A percentile compares a stretch with the other conserved stretches of the same genome.
Conservation (phyloP, 495 filamentous ascomycete species). For the Pyrenopolyporus hunteri region DNA sequence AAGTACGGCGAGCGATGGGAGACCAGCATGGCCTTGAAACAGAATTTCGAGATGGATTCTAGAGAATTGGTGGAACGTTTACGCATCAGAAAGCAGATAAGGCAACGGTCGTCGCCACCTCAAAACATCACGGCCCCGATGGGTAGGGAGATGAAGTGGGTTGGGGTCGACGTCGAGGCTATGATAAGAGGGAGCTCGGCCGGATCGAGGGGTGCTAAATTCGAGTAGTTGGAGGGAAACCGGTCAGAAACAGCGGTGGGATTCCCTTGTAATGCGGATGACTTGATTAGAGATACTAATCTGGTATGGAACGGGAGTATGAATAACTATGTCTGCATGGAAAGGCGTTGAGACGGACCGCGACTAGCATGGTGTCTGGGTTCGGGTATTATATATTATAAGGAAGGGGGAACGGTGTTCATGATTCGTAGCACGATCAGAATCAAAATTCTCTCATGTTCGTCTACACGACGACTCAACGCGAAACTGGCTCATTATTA, state of each 20-base stretch:
- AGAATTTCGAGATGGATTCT: conserved; percentile 52
- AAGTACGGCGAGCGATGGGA: conserved; percentile 60
- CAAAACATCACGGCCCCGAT: conserved; percentile 30
- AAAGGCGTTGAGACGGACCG: conserved; percentile 6
- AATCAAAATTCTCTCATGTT: not conserved
- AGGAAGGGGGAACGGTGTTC: not conserved
- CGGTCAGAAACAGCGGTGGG: no score
- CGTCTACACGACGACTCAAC: not conserved
- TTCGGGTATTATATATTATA: not conserved
- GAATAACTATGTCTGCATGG: conserved; percentile 5
- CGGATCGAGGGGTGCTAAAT: conserved; percentile 17
- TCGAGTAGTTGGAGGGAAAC: not conserved
- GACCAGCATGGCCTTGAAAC: conserved; percentile 48
- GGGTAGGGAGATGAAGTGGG: conserved; percentile 48
- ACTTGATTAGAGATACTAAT: not conserved
- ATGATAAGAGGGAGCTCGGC: conserved; percentile 42
- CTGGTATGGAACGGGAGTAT: no score
- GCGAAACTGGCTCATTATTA: not conserved
- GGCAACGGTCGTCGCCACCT: conserved; percentile 35
- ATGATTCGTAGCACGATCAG: not conserved
- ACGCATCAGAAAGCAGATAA: conserved; percentile 39
- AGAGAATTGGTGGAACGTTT: conserved; percentile 45
- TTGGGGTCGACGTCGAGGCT: conserved; percentile 46
- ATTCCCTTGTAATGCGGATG: not conserved
- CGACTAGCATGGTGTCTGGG: not conserved